Base-by-base conservation (phyloP, 192 early-diverging fungal genomes). In the Cladochytrium replicatum region DNA sequence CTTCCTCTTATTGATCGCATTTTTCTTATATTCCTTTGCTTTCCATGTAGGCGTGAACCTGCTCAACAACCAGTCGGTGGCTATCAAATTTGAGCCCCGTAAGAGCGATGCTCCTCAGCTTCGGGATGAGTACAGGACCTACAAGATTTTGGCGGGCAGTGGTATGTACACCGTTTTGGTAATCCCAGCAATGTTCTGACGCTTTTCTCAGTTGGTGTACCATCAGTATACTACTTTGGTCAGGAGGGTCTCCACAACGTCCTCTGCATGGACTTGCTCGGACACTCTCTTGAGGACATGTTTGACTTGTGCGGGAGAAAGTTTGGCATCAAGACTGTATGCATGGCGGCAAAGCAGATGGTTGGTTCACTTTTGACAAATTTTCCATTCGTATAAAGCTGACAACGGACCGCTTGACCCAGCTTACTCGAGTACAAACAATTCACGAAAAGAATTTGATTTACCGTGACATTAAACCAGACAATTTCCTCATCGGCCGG, bases 381-480 rank as follows among this genome's bases (percentile, higher is more conserved):
- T n/a, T n/a, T n/a, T n/a, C n/a, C n/a, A n/a, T n/a, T n/a, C n/a
- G n/a, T n/a, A n/a, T n/a, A n/a, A n/a, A n/a, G n/a, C n/a, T n/a
- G n/a, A n/a, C n/a, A n/a, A n/a, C n/a, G n/a, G n/a, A n/a, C n/a
- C n/a, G n/a, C n/a, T n/a, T n/a, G n/a, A n/a, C 15, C 22, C 44
- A 83, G 73, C 61, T 79, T 21, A 81, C 68, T 29, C 83, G 89
- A 38, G 85, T 98, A 9, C 87, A 93, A 72, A 77, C 83, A 0
- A 87, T 98, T 41, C 94, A 98, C 59, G 92, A 96, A 58, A 78
- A 85, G 59, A 92, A 91, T 54, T 64, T 96, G 34, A 89, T 98
- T 29, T 98, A 98, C 69, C 81, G 94, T 44, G 94, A 98, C 66
- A 94, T 98, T 64, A 98, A 98, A 64, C 94, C 94, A 27, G 94